Evolutionary conservation across 345 rosid species (phyloP).

Genomic region (Erysimum cheiranthoides): DNA sequence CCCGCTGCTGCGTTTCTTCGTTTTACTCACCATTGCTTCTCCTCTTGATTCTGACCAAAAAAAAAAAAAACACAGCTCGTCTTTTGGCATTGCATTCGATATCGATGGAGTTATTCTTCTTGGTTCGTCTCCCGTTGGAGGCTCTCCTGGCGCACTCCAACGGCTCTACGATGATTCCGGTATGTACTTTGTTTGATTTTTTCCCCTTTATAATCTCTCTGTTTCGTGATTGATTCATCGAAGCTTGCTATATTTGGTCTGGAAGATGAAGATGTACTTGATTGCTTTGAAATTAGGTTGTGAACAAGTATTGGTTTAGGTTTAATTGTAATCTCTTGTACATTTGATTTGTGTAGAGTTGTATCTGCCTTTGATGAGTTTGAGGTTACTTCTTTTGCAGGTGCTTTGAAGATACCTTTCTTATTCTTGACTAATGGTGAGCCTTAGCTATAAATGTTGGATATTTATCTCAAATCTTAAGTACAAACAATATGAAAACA

Average conservation of each 20-base stretch:
- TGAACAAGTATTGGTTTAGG: background rate
- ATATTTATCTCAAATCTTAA: no score
- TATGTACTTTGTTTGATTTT: constrained; percentile 10
- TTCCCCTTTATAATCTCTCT: background rate
- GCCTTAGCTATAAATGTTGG: constrained; percentile 17
- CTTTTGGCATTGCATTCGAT: constrained; percentile 83
- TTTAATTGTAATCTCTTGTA: background rate
- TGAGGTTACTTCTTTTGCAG: constrained; percentile 44
- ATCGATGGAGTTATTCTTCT: constrained; percentile 89
- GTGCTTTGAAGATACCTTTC: constrained; percentile 75
- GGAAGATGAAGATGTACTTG: background rate
- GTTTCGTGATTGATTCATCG: background rate
- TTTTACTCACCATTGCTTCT: constrained; percentile 29
- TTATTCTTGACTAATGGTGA: constrained; percentile 83
- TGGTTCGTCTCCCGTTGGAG: constrained; percentile 73
- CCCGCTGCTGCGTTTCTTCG: constrained; percentile 1
- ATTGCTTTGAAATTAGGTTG: background rate
- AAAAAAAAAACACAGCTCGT: constrained; percentile 47
- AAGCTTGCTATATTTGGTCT: background rate
- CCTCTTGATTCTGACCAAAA: background rate
- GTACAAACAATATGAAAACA: no score
- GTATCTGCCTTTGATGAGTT: background rate
- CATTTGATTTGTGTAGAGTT: background rate
- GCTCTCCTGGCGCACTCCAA: constrained; percentile 65
- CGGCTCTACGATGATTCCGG: constrained; percentile 66